A percentile compares a stretch with the other conserved stretches of the same genome.
Evolutionary conservation across 2,329 filamentous ascomycete genomes (phyloP).

Genomic region (Diplodia seriata): DNA sequence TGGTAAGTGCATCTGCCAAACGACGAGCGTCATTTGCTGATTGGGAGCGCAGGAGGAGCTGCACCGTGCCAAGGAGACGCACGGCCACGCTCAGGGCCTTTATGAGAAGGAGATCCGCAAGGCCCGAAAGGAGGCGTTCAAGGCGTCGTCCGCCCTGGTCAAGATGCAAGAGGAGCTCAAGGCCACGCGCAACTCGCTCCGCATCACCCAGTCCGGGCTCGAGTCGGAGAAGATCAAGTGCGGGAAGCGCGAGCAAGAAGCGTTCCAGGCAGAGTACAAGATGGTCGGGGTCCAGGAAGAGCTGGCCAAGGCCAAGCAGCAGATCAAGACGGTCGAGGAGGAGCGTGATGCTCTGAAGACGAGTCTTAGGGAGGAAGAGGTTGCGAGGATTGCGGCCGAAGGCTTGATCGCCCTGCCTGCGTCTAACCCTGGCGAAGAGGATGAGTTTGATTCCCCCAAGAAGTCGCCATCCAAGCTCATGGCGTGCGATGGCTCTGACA

Average conservation of each 20-base stretch:
- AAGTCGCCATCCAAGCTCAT: constrained; percentile 56
- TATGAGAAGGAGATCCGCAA: constrained; percentile 78
- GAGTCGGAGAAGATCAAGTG: constrained; percentile 69
- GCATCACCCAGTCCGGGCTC: constrained; percentile 64
- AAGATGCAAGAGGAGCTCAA: constrained; percentile 79
- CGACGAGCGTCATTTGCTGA: neutral
- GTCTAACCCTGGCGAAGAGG: constrained; percentile 58
- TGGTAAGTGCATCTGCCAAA: constrained; percentile 59
- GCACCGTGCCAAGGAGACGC: constrained; percentile 72
- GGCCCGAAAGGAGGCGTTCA: constrained; percentile 75
- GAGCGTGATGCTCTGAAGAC: constrained; percentile 78
- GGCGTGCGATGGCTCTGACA: constrained; percentile 49
- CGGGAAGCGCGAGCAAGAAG: constrained; percentile 70
- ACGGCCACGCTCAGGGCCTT: constrained; percentile 53
- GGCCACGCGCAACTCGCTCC: constrained; percentile 61
- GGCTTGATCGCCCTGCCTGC: constrained; percentile 71
- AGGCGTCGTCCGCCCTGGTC: constrained; percentile 71
- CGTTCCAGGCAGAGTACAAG: constrained; percentile 70
- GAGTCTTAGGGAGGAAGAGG: constrained; percentile 74
- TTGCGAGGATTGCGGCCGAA: constrained; percentile 74
- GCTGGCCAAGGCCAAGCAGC: constrained; percentile 68
- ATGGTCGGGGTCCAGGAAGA: constrained; percentile 71
- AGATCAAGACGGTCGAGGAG: constrained; percentile 70
- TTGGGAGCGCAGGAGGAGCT: constrained; percentile 69
- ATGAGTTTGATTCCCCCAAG: constrained; percentile 68